These are phyloP conservation scores for Cantharellus anzutake DNA, from an alignment of 768 basidiomycete species.

Conservation along the genomic window DNA sequence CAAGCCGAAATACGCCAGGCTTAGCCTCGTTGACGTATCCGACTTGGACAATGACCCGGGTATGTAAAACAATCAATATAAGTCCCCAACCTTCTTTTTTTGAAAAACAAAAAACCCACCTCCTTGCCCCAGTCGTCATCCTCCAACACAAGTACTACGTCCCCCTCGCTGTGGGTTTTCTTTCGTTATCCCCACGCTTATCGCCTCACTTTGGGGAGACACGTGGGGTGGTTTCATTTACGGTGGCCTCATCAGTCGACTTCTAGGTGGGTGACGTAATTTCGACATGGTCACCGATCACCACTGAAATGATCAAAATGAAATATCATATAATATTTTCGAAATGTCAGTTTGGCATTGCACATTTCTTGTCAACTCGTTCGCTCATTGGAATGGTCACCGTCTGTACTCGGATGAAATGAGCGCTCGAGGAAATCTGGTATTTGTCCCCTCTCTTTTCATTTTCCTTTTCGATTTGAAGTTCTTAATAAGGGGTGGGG, in stretches of 20 bases:
- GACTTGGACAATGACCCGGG: conserved; percentile 29
- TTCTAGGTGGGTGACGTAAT: conserved; percentile 25
- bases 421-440: conserved; percentile 54
- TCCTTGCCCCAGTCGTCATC: not conserved
- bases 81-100: too few species aligned
- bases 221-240: conserved; percentile 48
- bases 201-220: conserved; percentile 45
- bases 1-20: conserved; percentile 44
- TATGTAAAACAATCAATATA: too few species aligned
- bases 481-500: too few species aligned
- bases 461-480: too few species aligned
- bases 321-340: too few species aligned
- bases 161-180: conserved; percentile 40
- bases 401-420: conserved; percentile 70
- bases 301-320: not conserved
- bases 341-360: conserved; percentile 40
- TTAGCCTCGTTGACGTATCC: conserved; percentile 42
- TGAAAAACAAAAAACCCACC: too few species aligned
- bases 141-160: conserved; percentile 25
- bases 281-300: conserved; percentile 11
- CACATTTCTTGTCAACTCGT: conserved; percentile 92
- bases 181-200: conserved; percentile 33
- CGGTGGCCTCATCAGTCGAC: conserved; percentile 43
- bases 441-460: conserved; percentile 12
- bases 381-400: conserved; percentile 86